Evolutionary conservation across 192 early-diverging fungal genomes (phyloP).

Genomic region (Helicostylum pulchrum): DNA sequence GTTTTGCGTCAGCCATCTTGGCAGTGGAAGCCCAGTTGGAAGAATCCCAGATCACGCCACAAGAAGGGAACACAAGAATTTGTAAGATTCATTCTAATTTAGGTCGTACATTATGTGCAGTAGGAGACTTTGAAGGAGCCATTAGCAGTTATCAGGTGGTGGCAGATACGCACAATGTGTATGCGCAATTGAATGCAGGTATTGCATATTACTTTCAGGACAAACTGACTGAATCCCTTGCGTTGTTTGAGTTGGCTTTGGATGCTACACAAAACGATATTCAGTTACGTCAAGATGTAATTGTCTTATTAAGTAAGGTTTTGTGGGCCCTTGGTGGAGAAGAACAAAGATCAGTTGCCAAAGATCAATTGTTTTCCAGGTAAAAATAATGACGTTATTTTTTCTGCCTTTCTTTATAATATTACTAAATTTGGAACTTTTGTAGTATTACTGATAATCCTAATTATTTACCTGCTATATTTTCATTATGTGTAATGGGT

Average conservation of each 20-base stretch:
- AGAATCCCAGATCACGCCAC: background rate
- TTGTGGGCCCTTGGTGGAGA: slow-evolving; percentile 84
- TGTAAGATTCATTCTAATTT: slow-evolving; percentile 60
- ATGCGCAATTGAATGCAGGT: slow-evolving; percentile 61
- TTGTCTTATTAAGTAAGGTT: slow-evolving; percentile 79
- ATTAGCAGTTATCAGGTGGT: slow-evolving; percentile 47
- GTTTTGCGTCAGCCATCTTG: slow-evolving; percentile 53
- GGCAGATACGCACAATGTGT: slow-evolving; percentile 23
- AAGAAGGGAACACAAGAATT: slow-evolving; percentile 21
- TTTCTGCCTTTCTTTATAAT: background rate
- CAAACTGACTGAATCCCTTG: slow-evolving; percentile 63
- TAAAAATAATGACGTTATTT: slow-evolving; percentile 22
- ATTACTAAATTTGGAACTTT: background rate
- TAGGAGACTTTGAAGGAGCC: slow-evolving; percentile 55
- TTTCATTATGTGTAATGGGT: slow-evolving; percentile 67
- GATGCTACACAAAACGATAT: slow-evolving; percentile 45
- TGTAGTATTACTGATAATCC: slow-evolving; percentile 53
- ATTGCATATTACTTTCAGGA: slow-evolving; percentile 73
- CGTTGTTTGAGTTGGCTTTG: slow-evolving; percentile 71
- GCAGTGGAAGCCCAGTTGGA: slow-evolving; percentile 34
- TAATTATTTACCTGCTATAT: slow-evolving; percentile 59
- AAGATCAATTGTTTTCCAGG: slow-evolving; percentile 75
- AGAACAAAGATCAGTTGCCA: slow-evolving; percentile 74
- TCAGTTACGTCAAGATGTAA: slow-evolving; percentile 60
- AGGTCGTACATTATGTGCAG: slow-evolving; percentile 66